phyloP scores from a whole-genome alignment of 2,329 filamentous ascomycete genomes.

The Alternaria novae-zelandiae region DNA sequence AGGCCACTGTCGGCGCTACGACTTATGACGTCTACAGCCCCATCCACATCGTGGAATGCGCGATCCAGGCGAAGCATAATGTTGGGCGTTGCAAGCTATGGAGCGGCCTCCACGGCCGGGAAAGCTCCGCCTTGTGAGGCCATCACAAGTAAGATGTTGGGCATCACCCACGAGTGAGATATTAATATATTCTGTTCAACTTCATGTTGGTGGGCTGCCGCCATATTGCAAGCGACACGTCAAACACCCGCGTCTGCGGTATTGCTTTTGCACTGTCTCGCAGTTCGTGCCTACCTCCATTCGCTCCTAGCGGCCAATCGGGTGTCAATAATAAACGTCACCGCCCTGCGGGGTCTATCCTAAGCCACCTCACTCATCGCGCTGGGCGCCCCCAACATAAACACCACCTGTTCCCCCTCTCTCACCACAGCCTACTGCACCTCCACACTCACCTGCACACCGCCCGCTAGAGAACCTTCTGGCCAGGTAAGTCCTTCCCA shows the following conservation, averaged over 20 bases:
- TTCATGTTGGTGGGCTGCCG: not conserved
- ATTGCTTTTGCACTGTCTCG: slow-evolving; percentile 26
- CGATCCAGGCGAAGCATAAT: slow-evolving; percentile 12
- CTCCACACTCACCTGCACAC: slow-evolving; percentile 27
- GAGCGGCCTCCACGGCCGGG: slow-evolving; percentile 37
- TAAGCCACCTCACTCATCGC: slow-evolving; percentile 30
- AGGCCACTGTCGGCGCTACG: slow-evolving; percentile 22
- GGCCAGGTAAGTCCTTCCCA: slow-evolving; percentile 22
- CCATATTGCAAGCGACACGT: slow-evolving; percentile 4
- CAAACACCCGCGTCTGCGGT: slow-evolving; percentile 11
- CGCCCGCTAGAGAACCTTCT: slow-evolving; percentile 29
- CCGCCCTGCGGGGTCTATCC: slow-evolving; percentile 32
- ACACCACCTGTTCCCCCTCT: slow-evolving; percentile 21
- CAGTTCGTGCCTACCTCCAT: slow-evolving; percentile 15
- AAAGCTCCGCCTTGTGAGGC: slow-evolving; percentile 8
- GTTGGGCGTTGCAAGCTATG: slow-evolving; percentile 8
- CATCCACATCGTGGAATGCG: slow-evolving; percentile 9
- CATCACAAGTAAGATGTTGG: slow-evolving; percentile 1
- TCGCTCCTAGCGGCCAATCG: slow-evolving; percentile 31
- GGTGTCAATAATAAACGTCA: slow-evolving; percentile 35
- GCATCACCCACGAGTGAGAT: slow-evolving; percentile 20
- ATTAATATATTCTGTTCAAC: slow-evolving; percentile 30
- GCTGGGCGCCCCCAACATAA: slow-evolving; percentile 29
- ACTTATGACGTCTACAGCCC: slow-evolving; percentile 20
- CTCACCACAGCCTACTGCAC: slow-evolving; percentile 23